Evolutionary conservation across 176 grass and related monocot genomes (phyloP).

Genomic region (Lolium perenne): DNA sequence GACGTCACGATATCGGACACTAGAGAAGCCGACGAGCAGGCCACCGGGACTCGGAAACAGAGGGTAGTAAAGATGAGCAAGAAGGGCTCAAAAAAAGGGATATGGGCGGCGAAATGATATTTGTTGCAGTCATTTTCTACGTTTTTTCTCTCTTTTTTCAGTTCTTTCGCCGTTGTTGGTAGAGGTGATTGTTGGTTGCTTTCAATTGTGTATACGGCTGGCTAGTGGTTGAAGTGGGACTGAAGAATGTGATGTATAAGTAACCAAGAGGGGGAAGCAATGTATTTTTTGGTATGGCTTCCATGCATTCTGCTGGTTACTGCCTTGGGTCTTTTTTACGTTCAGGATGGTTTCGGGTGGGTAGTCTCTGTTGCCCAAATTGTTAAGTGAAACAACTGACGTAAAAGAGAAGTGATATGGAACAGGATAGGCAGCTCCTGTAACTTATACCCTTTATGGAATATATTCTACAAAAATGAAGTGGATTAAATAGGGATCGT

Average conservation of each 20-base stretch:
- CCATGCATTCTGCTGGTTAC: constrained; percentile 30
- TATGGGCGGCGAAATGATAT: constrained; percentile 52
- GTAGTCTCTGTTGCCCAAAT: constrained; percentile 8
- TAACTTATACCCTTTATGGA: not conserved
- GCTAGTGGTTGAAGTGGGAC: constrained; percentile 43
- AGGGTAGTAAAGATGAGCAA: constrained; percentile 67
- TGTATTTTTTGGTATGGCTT: constrained; percentile 52
- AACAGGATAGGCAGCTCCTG: not conserved
- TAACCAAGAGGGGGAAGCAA: constrained; percentile 41
- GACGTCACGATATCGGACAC: constrained; percentile 49
- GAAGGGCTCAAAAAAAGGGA: constrained; percentile 57
- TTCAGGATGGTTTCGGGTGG: constrained; percentile 25
- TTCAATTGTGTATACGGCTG: constrained; percentile 49
- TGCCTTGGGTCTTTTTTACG: constrained; percentile 20
- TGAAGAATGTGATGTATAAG: constrained; percentile 41
- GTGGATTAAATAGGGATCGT: too few relatives aligned
- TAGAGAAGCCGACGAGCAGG: constrained; percentile 35
- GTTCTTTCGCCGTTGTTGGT: not conserved
- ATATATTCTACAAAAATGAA: not conserved
- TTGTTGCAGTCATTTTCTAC: not conserved
- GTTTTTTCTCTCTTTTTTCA: not conserved
- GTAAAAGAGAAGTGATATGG: constrained; percentile 18
- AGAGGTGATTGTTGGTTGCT: constrained; percentile 42
- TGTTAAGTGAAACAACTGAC: constrained; percentile 22
- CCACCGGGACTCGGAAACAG: constrained; percentile 28